A percentile compares a stretch with the other conserved stretches of the same genome.
Conservation (phyloP, 495 filamentous ascomycete species). For the Penicillium canariense region DNA sequence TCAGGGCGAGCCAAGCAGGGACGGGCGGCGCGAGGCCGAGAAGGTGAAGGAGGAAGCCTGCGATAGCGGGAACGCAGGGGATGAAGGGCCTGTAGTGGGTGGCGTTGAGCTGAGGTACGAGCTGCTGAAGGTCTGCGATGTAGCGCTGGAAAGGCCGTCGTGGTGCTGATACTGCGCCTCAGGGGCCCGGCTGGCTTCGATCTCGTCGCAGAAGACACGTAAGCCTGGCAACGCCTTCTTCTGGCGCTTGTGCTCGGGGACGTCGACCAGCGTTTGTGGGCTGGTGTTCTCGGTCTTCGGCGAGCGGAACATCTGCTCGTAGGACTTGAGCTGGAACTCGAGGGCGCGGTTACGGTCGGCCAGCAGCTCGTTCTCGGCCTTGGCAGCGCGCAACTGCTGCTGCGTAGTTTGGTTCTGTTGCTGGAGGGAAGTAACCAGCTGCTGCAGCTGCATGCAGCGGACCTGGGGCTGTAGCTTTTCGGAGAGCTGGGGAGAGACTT, state of each 20-base stretch:
- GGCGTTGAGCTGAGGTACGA: conserved; percentile 36
- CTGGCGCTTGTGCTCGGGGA: conserved; percentile 33
- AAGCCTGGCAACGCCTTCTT: conserved; percentile 41
- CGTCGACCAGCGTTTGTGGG: conserved; percentile 27
- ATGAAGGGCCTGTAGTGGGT: conserved; percentile 39
- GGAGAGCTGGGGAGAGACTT: conserved; percentile 41
- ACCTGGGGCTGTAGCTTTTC: conserved; percentile 45
- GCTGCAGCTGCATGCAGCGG: conserved; percentile 45
- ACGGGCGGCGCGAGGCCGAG: conserved; percentile 32
- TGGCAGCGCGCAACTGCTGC: conserved; percentile 37
- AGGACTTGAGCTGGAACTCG: conserved; percentile 43
- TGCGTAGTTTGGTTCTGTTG: conserved; percentile 41
- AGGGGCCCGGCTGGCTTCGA: conserved; percentile 25
- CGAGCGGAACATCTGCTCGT: conserved; percentile 43
- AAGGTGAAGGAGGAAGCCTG: conserved; percentile 32
- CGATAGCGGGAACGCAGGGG: conserved; percentile 34
- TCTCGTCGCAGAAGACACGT: conserved; percentile 41
- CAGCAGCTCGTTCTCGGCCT: conserved; percentile 40
- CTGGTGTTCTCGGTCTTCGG: conserved; percentile 37
- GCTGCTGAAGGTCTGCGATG: conserved; percentile 32
- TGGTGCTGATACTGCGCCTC: conserved; percentile 22
- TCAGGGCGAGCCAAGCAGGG: conserved; percentile 33
- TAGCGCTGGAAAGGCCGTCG: conserved; percentile 27
- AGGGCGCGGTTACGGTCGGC: conserved; percentile 40
- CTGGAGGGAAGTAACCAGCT: conserved; percentile 37